phyloP scores from a whole-genome alignment of 805 yeast species.

The Saitoella complicata region DNA sequence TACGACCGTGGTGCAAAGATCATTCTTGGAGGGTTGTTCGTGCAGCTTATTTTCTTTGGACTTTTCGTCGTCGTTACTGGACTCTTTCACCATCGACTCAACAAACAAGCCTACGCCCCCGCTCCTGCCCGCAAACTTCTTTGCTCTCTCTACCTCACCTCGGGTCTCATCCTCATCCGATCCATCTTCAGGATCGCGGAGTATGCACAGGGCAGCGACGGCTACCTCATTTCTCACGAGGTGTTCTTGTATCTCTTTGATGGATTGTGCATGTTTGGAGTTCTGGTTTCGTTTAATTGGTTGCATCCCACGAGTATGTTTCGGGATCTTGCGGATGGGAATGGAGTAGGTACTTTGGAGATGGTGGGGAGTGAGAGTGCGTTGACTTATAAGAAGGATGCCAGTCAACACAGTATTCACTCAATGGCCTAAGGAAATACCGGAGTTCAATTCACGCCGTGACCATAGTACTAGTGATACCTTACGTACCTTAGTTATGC shows the following conservation, averaged over 20 bases:
- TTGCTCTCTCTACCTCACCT: neutral
- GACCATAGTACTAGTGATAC: too few species aligned
- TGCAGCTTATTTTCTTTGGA: conserved; percentile 21
- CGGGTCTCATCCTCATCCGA: conserved; percentile 1
- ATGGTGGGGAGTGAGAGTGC: too few species aligned
- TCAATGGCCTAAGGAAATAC: too few species aligned
- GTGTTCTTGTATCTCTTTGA: conserved; percentile 2
- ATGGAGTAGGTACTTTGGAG: too few species aligned
- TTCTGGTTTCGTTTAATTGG: neutral
- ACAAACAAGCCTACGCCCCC: neutral
- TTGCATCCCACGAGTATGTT: neutral
- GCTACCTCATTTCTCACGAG: conserved; percentile 3
- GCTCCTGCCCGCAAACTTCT: neutral
- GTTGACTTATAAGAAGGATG: too few species aligned
- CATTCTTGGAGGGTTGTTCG: conserved; percentile 19
- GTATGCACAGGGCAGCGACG: conserved; percentile 2
- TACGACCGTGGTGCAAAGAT: conserved; percentile 14
- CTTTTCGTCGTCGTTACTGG: conserved; percentile 16
- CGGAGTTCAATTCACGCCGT: too few species aligned
- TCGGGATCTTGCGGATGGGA: neutral
- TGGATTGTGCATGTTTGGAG: conserved; percentile 1
- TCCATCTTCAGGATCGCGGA: conserved; percentile 1
- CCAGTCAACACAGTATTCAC: too few species aligned
- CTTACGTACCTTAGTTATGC: too few species aligned
- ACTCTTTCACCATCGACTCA: conserved; percentile 7